Evolutionary conservation across 176 grass and related monocot genomes (phyloP).

Genomic region (Hsuehochloa calcarea): DNA sequence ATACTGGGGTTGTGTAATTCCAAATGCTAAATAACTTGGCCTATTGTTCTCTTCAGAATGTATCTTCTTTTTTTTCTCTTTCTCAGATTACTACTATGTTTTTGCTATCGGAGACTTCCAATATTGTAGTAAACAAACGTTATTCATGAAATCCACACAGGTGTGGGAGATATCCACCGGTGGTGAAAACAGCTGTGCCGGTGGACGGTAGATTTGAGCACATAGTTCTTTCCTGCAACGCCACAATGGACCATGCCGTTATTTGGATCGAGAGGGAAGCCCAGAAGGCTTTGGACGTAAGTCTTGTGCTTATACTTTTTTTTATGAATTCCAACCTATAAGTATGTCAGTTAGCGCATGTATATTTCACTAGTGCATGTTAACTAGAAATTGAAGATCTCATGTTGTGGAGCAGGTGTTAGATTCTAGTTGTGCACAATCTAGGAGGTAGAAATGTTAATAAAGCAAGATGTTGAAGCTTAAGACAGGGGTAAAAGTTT

Average conservation of each 20-base stretch:
- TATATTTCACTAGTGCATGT: neutral
- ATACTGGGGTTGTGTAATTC: neutral
- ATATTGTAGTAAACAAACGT: neutral
- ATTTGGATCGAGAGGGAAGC: constrained; percentile 86
- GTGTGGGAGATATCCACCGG: constrained; percentile 39
- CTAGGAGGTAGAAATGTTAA: neutral
- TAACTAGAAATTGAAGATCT: neutral
- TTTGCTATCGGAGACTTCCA: neutral
- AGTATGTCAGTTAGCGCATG: neutral
- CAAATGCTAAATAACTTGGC: neutral
- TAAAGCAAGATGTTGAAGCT: neutral
- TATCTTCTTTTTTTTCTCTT: neutral
- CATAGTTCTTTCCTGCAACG: constrained; percentile 29
- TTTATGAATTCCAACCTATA: neutral
- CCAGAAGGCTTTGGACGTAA: constrained; percentile 81
- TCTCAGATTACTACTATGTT: neutral
- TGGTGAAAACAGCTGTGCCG: constrained; percentile 90
- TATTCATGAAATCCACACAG: constrained; percentile 32
- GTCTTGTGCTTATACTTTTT: constrained; percentile 17
- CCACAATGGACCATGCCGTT: constrained; percentile 81
- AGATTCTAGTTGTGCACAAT: neutral
- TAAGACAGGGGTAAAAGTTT: neutral
- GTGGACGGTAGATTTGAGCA: constrained; percentile 76
- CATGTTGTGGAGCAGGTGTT: neutral
- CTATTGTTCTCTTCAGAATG: neutral